These are phyloP conservation scores for Ganoderma lucidum DNA, from an alignment of 1,284 basidiomycete species.

Conservation along the genomic window DNA sequence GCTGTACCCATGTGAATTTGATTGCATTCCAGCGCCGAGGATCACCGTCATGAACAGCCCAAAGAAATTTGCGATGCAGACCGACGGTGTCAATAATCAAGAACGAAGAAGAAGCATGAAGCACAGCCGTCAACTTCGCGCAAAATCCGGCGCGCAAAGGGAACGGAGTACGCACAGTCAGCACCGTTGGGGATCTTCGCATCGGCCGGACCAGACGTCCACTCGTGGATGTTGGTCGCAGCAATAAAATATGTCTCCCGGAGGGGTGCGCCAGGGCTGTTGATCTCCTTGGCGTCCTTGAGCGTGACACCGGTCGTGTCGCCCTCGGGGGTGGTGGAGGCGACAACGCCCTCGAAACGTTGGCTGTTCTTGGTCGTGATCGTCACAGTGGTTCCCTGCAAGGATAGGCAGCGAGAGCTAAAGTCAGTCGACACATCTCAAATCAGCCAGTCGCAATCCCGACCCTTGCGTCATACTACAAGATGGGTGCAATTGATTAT, in stretches of 20 bases:
- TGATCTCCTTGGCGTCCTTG: conserved; percentile 76
- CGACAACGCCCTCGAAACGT: conserved; percentile 76
- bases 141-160: conserved; percentile 15
- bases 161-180: conserved; percentile 58
- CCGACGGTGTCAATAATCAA: not conserved
- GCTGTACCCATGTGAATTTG: conserved; percentile 50
- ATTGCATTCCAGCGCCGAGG: conserved; percentile 9
- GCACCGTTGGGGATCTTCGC: conserved; percentile 65
- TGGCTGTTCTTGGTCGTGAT: conserved; percentile 71
- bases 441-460: conserved; percentile 22
- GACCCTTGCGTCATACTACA: conserved; percentile 23
- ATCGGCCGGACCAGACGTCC: conserved; percentile 78
- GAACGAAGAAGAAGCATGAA: conserved; percentile 4
- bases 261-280: conserved; percentile 66
- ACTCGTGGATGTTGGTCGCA: conserved; percentile 73
- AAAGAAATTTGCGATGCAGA: not conserved
- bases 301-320: conserved; percentile 77
- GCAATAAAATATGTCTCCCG: conserved; percentile 75
- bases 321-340: conserved; percentile 66
- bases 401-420: not conserved
- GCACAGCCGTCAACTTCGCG: conserved; percentile 28
- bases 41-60: conserved; percentile 1
- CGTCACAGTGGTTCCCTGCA: conserved; percentile 76
- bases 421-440: not conserved
- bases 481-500: not conserved